Conservation (phyloP, 768 basidiomycete species). For the Lentinula detonsa region DNA sequence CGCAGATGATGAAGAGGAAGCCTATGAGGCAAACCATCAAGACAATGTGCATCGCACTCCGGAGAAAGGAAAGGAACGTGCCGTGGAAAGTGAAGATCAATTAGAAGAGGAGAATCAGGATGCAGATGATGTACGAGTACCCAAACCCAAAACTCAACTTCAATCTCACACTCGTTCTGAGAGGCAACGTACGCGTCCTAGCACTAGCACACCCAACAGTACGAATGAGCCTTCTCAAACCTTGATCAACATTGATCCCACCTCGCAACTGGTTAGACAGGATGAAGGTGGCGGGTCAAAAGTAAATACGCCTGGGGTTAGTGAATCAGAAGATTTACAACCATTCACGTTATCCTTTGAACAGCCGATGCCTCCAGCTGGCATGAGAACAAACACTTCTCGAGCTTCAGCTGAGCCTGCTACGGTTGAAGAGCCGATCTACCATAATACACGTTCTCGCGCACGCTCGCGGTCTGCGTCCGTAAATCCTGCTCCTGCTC, state of each 20-base stretch:
- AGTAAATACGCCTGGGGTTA: neutral
- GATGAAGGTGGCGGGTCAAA: neutral
- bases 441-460: slow-evolving; percentile 24
- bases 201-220: neutral
- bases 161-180: neutral
- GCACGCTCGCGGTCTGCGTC: slow-evolving; percentile 28
- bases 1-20: neutral
- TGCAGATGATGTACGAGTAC: neutral
- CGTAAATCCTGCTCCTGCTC: slow-evolving; percentile 18
- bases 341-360: neutral
- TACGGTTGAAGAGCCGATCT: neutral
- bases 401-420: neutral
- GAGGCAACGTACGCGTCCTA: neutral
- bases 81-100: neutral
- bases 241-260: neutral
- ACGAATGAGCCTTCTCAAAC: neutral
- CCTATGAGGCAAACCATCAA: neutral
- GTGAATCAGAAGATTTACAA: neutral
- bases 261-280: neutral
- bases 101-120: neutral
- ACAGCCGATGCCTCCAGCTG: neutral
- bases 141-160: neutral
- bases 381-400: neutral
- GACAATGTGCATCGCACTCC: neutral
- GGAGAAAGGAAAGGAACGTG: neutral